phyloP scores from a whole-genome alignment of 2,329 filamentous ascomycete species.

The Cercospora berteroae region DNA sequence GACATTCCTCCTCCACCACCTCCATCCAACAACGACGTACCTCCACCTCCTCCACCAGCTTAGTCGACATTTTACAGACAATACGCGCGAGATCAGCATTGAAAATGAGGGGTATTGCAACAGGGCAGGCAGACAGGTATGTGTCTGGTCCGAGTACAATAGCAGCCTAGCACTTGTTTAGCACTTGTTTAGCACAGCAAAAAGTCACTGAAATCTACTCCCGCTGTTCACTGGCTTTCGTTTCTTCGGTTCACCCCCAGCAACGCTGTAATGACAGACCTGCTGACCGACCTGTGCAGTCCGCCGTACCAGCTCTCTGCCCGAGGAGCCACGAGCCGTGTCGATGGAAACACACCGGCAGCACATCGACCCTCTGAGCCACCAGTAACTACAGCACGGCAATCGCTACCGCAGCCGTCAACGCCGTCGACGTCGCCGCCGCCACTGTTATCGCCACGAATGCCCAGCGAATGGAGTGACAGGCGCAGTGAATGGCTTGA shows the following conservation, averaged over 20 bases:
- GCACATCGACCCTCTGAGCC: background rate
- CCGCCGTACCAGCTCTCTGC: background rate
- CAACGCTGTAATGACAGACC: background rate
- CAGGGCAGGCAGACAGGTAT: background rate
- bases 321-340: background rate
- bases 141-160: background rate
- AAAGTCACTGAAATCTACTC: background rate
- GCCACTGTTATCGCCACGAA: too few species aligned
- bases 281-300: background rate
- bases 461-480: too few species aligned
- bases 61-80: background rate
- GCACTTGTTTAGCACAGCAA: background rate
- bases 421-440: too few species aligned
- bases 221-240: background rate
- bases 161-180: background rate
- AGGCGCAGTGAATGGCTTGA: background rate
- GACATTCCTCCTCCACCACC: constrained; percentile 66
- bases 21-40: constrained; percentile 35
- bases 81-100: background rate
- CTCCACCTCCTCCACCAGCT: constrained; percentile 6
- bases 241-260: background rate
- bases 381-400: background rate
- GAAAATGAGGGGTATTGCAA: background rate
- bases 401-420: background rate
- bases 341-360: background rate